phyloP scores from a whole-genome alignment of 2,329 filamentous ascomycete species.

The Parastagonospora nodorum region DNA sequence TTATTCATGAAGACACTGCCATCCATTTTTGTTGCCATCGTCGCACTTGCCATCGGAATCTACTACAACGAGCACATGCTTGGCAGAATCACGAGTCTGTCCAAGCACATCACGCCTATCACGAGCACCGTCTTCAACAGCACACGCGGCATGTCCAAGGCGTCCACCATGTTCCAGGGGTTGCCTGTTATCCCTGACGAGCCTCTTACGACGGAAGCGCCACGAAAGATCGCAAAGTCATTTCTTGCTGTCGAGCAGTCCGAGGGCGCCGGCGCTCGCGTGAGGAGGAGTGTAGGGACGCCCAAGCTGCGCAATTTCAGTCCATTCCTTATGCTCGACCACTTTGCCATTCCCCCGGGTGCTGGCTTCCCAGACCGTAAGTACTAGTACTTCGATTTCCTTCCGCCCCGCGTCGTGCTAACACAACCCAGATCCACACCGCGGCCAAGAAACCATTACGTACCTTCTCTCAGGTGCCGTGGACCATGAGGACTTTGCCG shows the following conservation, averaged over 20 bases:
- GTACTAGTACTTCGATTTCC: not conserved
- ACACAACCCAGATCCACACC: constrained; percentile 61
- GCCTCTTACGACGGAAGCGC: constrained; percentile 47
- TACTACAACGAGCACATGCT: constrained; percentile 51
- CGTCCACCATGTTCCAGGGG: constrained; percentile 49
- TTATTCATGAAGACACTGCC: constrained; percentile 46
- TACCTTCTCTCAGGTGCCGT: constrained; percentile 85
- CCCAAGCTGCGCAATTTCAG: constrained; percentile 82
- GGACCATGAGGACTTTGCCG: constrained; percentile 91
- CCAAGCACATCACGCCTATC: constrained; percentile 35
- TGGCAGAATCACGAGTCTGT: constrained; percentile 40
- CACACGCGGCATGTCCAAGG: constrained; percentile 35
- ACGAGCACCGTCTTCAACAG: constrained; percentile 25
- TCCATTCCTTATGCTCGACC: constrained; percentile 93
- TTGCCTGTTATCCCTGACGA: constrained; percentile 55
- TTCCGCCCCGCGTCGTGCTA: not conserved
- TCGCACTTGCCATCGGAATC: constrained; percentile 47
- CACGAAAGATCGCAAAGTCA: constrained; percentile 78
- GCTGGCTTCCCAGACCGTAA: constrained; percentile 83
- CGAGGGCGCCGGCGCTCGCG: constrained; percentile 85
- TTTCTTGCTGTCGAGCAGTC: constrained; percentile 85
- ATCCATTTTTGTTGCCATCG: constrained; percentile 50
- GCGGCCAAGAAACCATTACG: constrained; percentile 88
- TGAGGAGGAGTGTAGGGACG: constrained; percentile 86
- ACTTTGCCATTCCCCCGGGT: constrained; percentile 79